Evolutionary conservation across 148 eudicot genomes (phyloP), one percentile per base, ranked within the genome.

Genomic region (Nepenthes gracilis): DNA sequence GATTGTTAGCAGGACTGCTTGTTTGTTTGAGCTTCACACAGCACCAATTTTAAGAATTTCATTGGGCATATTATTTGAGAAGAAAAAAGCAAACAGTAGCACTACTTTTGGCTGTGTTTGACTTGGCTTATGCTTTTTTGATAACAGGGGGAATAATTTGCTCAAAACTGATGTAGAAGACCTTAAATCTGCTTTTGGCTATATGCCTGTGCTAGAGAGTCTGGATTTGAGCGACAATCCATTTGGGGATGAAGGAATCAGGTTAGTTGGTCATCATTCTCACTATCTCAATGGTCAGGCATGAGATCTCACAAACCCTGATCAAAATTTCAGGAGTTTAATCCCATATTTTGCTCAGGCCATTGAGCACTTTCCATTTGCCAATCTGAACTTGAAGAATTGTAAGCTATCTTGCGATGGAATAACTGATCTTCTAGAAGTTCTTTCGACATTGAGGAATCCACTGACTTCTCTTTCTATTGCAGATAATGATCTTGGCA

Each of bases 151-250:
- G 34, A 80, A 70, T 71, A 76, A 82, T 72, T 69, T 92, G 72
- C 58, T 14, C 40, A 74, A 66, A 66, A 76, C 72, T 71, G 98
- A 92, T 54, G 71, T 74, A 43, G 78, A 72, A 36, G 71, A 82
- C 76, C 98, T 92, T 64, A 71, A 64, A 59, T 76, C 67, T 68
- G 94, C 86, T 47, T 75, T 88, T 57, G 61, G 61, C 62, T 66
- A 80, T 73, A 84, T 92, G 85, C 94, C 98, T 54, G 75, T 67
- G 54, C 67, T 92, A 75, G 76, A 88, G 68, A 71, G 33, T 66
- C 76, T 92, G 56, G 90, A 92, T 78, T 70, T 92, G 57, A 77
- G 88, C 61, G 96, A 93, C 75, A 93, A 93, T 70, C 77, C 81
- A 51, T 73, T 93, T 33, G 91, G 75, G 75, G 87, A 85, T 65